These are phyloP conservation scores for Penicillium waksmanii DNA, from an alignment of 495 filamentous ascomycete genomes.

Conservation along the genomic window DNA sequence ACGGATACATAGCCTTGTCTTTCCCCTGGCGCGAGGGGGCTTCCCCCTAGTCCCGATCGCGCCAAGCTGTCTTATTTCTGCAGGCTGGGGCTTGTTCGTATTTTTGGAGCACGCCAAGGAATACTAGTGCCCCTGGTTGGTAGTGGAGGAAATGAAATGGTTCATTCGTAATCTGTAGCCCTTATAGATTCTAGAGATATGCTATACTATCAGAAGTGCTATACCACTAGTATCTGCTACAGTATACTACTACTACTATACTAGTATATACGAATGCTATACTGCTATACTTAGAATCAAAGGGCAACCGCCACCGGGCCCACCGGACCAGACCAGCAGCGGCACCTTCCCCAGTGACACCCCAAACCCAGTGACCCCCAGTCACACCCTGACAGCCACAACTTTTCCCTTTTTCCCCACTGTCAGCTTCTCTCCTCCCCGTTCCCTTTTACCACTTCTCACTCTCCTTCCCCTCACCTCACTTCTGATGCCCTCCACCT, in stretches of 20 bases:
- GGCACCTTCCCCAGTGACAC: not conserved
- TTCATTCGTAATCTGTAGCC: no score
- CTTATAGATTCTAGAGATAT: not conserved
- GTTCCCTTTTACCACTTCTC: slow-evolving; percentile 10
- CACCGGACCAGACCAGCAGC: not conserved
- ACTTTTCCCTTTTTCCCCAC: not conserved
- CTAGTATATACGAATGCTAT: no score
- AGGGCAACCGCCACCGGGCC: not conserved
- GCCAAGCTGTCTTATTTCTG: slow-evolving; percentile 7
- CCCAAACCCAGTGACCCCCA: not conserved
- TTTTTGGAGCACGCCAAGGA: not conserved
- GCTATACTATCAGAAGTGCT: no score
- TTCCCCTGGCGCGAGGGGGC: slow-evolving; percentile 8
- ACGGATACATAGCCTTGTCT: no score
- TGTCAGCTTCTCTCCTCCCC: not conserved
- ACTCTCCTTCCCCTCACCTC: slow-evolving; percentile 5
- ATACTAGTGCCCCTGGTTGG: no score
- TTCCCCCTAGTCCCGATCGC: not conserved
- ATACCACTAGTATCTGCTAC: no score
- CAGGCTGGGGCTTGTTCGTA: not conserved
- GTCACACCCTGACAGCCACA: not conserved
- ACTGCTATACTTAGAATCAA: no score
- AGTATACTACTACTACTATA: no score
- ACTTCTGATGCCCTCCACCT: slow-evolving; percentile 16
- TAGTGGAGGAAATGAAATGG: no score